Evolutionary conservation across 2,329 filamentous ascomycete genomes (phyloP), one percentile per base, ranked within the genome.

Genomic region (Fusarium transvaalense): DNA sequence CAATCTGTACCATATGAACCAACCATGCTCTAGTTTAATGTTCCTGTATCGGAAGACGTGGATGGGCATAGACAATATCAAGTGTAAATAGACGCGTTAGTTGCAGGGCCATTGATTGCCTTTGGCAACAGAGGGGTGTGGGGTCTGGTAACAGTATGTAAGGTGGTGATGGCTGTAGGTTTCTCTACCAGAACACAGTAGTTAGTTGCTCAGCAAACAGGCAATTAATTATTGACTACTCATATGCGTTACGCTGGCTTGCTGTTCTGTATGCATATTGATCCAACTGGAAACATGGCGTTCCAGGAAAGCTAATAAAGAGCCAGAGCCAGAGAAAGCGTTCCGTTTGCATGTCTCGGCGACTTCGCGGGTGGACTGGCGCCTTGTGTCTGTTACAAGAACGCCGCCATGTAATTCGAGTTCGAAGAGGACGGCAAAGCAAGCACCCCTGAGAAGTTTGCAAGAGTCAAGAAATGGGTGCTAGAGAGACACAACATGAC

Each of bases 291-390:
- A 64, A 52, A 52, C 35, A 57, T 46, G 64, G 64, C 64, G 65
- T 46, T 53, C 59, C 43, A 37, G 34, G 58, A 68, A 62, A 54
- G 47, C 46, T 39, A 60, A 64, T n/a, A n/a, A n/a, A n/a, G n/a
- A n/a, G n/a, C n/a, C n/a, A 57, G 38, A 48, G 29, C 23, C 21
- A 46, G 43, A 45, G 47, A 34, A 42, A 61, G 47, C 43, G 64
- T 68, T 61, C 61, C 61, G 67, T 61, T 65, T 71, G 63, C 64
- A 74, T 71, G 71, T 74, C 72, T 74, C 72, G 68, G 70, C 66
- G 68, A 67, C 58, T 66, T 69, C 48, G 64, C 71, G 72, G 72
- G 61, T 68, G 66, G 43, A 73, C 65, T 70, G 52, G 50, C 58
- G 54, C 68, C 61, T 54, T 48, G 35, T 65, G 35, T 65, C 59